phyloP scores from a whole-genome alignment of 140 eudicot species.

The Senecio squalidus region DNA sequence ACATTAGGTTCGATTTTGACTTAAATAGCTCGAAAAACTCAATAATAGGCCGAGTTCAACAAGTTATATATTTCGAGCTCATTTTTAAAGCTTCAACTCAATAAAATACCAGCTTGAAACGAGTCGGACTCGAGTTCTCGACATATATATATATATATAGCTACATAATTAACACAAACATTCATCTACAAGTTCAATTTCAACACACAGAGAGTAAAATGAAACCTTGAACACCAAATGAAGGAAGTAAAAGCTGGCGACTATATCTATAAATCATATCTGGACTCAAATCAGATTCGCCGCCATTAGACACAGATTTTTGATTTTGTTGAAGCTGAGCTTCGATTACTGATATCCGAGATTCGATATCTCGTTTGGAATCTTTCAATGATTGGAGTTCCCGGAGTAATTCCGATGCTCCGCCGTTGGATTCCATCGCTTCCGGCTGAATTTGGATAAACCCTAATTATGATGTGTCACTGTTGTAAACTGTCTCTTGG shows the following conservation, averaged over 20 bases:
- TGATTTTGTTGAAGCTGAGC: constrained; percentile 48
- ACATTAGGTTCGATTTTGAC: no score
- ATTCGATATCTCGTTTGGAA: constrained; percentile 50
- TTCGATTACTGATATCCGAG: constrained; percentile 54
- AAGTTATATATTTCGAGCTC: background rate
- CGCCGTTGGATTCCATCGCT: constrained; percentile 53
- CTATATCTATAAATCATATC: constrained; percentile 78
- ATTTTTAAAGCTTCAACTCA: background rate
- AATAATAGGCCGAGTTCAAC: background rate
- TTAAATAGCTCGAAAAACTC: background rate
- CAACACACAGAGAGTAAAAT: background rate
- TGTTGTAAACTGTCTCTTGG: background rate
- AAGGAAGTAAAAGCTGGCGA: constrained; percentile 88
- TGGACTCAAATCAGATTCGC: constrained; percentile 45
- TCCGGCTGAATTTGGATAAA: constrained; percentile 3
- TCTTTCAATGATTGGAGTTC: constrained; percentile 51
- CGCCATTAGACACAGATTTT: background rate
- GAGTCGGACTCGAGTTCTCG: background rate
- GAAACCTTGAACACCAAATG: constrained; percentile 81
- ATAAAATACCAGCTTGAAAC: background rate
- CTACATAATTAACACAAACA: background rate
- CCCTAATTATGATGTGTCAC: constrained; percentile 16
- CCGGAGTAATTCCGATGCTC: constrained; percentile 31
- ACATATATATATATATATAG: no score
- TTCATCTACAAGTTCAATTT: background rate